phyloP scores from a whole-genome alignment of 768 basidiomycete species.

The Strobilomyces echinocephalus region DNA sequence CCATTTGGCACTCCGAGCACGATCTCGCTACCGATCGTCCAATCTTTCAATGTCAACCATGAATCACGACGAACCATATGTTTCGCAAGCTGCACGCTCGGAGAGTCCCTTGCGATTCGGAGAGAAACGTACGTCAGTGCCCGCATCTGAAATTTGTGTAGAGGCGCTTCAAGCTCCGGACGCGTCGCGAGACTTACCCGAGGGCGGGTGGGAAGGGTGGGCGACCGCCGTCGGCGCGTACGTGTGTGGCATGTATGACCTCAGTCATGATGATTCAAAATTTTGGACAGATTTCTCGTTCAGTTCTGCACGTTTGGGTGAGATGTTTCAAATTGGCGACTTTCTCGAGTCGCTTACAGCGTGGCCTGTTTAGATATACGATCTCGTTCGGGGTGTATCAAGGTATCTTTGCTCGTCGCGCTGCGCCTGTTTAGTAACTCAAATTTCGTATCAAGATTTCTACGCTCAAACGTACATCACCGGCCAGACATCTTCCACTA shows the following conservation, averaged over 20 bases:
- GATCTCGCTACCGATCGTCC: neutral
- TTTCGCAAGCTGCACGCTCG: neutral
- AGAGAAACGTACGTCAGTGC: neutral
- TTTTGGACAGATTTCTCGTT: conserved; percentile 30
- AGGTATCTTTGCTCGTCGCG: conserved; percentile 20
- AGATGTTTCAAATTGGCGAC: neutral
- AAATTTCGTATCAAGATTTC: conserved; percentile 28
- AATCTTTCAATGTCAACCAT: neutral
- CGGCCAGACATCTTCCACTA: conserved; percentile 33
- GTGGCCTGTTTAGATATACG: conserved; percentile 25
- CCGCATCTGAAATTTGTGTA: neutral
- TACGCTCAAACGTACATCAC: conserved; percentile 36
- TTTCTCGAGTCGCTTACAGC: neutral
- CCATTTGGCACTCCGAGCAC: too few relatives aligned
- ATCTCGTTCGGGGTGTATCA: conserved; percentile 44
- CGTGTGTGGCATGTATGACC: neutral
- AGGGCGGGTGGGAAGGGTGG: conserved; percentile 30
- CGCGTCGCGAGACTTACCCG: conserved; percentile 14
- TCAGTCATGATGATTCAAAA: neutral
- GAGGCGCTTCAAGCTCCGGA: neutral
- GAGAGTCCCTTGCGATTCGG: neutral
- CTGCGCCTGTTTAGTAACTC: neutral
- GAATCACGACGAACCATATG: neutral
- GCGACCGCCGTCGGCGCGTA: conserved; percentile 31
- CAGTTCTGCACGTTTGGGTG: conserved; percentile 39